phyloP scores from a whole-genome alignment of 2,329 filamentous ascomycete species.

The Fusarium torreyae region DNA sequence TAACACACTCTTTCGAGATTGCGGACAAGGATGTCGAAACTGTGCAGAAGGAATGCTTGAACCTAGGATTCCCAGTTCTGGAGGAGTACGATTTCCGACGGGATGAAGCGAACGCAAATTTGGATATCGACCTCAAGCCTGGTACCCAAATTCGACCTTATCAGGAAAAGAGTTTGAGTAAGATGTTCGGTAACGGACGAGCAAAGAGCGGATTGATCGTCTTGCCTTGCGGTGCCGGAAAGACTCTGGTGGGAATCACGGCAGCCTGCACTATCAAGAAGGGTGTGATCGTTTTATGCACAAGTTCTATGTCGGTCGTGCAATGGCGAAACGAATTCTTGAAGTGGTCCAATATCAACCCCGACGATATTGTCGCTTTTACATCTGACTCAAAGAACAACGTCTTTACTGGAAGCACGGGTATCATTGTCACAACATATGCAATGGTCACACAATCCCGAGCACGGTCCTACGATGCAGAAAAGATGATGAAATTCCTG shows the following conservation, averaged over 20 bases:
- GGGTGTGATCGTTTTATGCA: constrained; percentile 94
- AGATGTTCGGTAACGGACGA: constrained; percentile 99
- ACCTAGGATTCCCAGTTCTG: constrained; percentile 87
- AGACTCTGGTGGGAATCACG: constrained; percentile 98
- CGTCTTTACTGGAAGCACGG: constrained; percentile 87
- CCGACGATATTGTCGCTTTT: constrained; percentile 93
- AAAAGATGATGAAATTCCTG: constrained; percentile 98
- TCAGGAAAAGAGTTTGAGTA: constrained; percentile 96
- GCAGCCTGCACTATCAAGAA: constrained; percentile 98
- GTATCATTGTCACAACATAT: constrained; percentile 97
- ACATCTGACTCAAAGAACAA: constrained; percentile 90
- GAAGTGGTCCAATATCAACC: constrained; percentile 97
- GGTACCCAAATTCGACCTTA: constrained; percentile 93
- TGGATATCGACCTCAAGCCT: constrained; percentile 94
- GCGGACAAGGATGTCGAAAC: constrained; percentile 84
- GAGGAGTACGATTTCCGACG: constrained; percentile 98
- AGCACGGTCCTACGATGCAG: constrained; percentile 89
- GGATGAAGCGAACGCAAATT: constrained; percentile 87
- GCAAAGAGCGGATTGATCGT: constrained; percentile 99
- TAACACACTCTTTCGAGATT: constrained; percentile 95
- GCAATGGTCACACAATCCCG: constrained; percentile 97
- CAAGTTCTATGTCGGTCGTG: constrained; percentile 96
- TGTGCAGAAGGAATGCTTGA: constrained; percentile 91
- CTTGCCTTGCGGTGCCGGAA: constrained; percentile 94
- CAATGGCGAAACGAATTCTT: constrained; percentile 98